Evolutionary conservation across 75 land plant species (phyloP).

Genomic region (Selaginella moellendorffii): DNA sequence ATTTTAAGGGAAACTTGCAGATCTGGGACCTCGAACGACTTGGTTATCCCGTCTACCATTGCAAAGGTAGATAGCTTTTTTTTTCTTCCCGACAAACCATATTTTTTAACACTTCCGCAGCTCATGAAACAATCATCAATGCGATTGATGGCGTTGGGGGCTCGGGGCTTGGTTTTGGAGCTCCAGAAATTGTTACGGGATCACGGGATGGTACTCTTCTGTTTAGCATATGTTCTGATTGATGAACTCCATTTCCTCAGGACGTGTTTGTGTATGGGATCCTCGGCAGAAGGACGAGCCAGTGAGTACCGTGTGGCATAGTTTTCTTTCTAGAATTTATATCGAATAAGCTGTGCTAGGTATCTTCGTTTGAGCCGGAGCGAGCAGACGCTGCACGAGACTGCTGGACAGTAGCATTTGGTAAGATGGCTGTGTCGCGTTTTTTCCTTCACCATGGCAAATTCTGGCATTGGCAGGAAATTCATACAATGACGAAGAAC

Average conservation of each 20-base stretch:
- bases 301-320: slow-evolving; percentile 6
- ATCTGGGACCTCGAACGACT: slow-evolving; percentile 29
- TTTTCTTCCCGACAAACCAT: no score
- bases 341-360: slow-evolving; percentile 4
- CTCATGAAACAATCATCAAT: slow-evolving; percentile 29
- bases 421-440: no score
- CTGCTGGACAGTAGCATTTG: slow-evolving; percentile 38
- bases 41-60: slow-evolving; percentile 21
- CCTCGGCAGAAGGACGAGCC: slow-evolving; percentile 27
- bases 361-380: slow-evolving; percentile 26
- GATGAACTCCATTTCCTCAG: no score
- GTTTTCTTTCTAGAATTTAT: background rate
- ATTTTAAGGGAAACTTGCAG: slow-evolving; percentile 30
- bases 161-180: slow-evolving; percentile 29
- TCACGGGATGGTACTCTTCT: slow-evolving; percentile 29
- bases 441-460: no score
- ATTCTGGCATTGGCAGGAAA: no score
- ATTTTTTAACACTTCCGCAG: slow-evolving; percentile 4
- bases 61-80: slow-evolving; percentile 12
- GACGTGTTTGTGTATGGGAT: slow-evolving; percentile 31
- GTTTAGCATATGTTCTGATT: background rate
- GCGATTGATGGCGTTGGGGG: slow-evolving; percentile 39
- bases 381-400: slow-evolving; percentile 17
- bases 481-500: slow-evolving; percentile 38
- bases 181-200: slow-evolving; percentile 36